Evolutionary conservation across 305 asterid genomes (phyloP).

Genomic region (Stenogyne calaminthoides): DNA sequence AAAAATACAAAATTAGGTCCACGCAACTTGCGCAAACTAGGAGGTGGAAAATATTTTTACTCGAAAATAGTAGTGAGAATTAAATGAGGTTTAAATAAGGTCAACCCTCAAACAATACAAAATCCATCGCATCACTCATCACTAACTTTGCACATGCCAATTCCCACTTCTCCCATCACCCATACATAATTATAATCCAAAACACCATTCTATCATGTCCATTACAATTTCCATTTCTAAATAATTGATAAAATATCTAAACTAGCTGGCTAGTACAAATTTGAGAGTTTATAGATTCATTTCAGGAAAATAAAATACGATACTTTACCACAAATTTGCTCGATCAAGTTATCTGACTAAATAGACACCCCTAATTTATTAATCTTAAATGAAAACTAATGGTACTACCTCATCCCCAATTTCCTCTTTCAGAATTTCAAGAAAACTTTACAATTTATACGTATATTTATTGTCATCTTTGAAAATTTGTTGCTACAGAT

Average conservation of each 20-base stretch:
- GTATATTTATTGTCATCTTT: background rate
- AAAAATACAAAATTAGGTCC: background rate
- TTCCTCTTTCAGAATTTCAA: background rate
- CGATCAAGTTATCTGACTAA: too few species aligned
- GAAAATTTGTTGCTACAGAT: background rate
- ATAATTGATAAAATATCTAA: too few species aligned
- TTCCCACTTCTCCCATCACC: background rate
- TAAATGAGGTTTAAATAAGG: constrained; percentile 11
- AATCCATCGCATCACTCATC: constrained; percentile 19
- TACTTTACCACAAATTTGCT: too few species aligned
- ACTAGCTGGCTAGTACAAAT: too few species aligned
- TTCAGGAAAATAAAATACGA: background rate
- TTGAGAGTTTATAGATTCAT: too few species aligned
- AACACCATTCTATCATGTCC: background rate
- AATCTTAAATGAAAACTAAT: background rate
- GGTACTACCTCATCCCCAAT: background rate
- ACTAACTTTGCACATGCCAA: background rate
- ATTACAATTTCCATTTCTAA: background rate
- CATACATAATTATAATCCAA: background rate
- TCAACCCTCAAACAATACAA: constrained; percentile 23
- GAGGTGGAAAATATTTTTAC: background rate
- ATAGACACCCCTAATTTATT: constrained; percentile 4
- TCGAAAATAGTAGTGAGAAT: constrained; percentile 22
- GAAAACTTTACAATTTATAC: background rate
- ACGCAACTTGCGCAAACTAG: constrained; percentile 8